These are phyloP conservation scores for Auricularia cornea DNA, from an alignment of 768 basidiomycete genomes.

Conservation along the genomic window DNA sequence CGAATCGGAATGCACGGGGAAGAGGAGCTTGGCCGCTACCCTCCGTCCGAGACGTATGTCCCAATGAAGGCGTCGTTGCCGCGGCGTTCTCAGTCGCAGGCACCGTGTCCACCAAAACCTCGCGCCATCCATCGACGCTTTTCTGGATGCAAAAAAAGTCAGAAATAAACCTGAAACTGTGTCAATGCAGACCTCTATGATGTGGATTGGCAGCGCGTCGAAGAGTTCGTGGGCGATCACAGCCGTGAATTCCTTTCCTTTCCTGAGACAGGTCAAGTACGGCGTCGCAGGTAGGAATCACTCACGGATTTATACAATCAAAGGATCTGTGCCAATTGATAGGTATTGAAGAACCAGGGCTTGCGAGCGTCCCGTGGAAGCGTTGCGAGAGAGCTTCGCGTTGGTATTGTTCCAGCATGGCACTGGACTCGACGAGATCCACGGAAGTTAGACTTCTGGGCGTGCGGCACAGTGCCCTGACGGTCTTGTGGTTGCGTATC, in stretches of 20 bases:
- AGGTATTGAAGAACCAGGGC: conserved; percentile 23
- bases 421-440: conserved; percentile 77
- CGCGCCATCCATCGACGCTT: conserved; percentile 74
- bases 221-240: conserved; percentile 96
- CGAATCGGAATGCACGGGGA: conserved; percentile 39
- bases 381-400: conserved; percentile 26
- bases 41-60: no score
- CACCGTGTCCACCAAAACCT: conserved; percentile 58
- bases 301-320: conserved; percentile 48
- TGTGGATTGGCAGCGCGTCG: conserved; percentile 88
- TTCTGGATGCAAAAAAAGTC: conserved; percentile 42
- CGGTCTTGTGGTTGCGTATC: not conserved
- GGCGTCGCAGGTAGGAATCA: conserved; percentile 14
- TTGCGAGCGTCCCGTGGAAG: not conserved
- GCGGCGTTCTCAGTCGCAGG: no score
- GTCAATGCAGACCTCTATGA: conserved; percentile 59
- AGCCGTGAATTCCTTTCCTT: conserved; percentile 55
- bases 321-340: conserved; percentile 69
- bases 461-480: conserved; percentile 46
- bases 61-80: no score
- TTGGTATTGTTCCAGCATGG: conserved; percentile 46
- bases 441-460: conserved; percentile 36
- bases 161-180: not conserved
- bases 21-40: not conserved
- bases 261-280: conserved; percentile 9